These are phyloP conservation scores for Botrytis fabae DNA, from an alignment of 2,329 filamentous ascomycete genomes.

Conservation along the genomic window DNA sequence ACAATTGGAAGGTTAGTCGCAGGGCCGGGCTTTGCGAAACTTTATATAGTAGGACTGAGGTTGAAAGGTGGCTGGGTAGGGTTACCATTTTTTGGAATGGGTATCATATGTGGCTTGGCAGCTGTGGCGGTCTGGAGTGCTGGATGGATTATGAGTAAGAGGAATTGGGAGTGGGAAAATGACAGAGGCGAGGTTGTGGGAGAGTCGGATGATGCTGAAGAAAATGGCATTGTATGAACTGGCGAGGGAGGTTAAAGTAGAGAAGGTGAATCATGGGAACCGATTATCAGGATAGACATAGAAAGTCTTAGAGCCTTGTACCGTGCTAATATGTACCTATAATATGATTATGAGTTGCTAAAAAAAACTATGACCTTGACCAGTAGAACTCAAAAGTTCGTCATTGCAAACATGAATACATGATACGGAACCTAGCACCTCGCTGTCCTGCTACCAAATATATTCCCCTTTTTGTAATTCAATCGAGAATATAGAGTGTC, in stretches of 20 bases:
- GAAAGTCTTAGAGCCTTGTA: too few species aligned
- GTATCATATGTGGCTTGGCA: not conserved
- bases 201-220: not conserved
- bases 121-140: not conserved
- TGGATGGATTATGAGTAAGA: constrained; percentile 4
- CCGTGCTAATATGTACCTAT: too few species aligned
- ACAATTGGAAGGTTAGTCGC: constrained; percentile 31
- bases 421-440: too few species aligned
- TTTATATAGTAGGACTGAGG: constrained; percentile 34
- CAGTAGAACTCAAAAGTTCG: too few species aligned
- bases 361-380: too few species aligned
- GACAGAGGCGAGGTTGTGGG: too few species aligned
- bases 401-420: too few species aligned
- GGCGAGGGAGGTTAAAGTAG: not conserved
- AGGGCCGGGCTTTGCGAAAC: constrained; percentile 30
- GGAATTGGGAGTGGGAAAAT: not conserved
- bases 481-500: too few species aligned
- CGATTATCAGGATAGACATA: not conserved
- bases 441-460: too few species aligned
- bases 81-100: constrained; percentile 32
- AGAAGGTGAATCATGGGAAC: not conserved
- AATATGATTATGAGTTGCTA: too few species aligned
- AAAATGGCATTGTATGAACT: not conserved
- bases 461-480: too few species aligned
- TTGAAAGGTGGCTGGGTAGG: constrained; percentile 34